These are phyloP conservation scores for Saccharum hybrid DNA, from an alignment of 202 grass and related monocot genomes.

Conservation along the genomic window DNA sequence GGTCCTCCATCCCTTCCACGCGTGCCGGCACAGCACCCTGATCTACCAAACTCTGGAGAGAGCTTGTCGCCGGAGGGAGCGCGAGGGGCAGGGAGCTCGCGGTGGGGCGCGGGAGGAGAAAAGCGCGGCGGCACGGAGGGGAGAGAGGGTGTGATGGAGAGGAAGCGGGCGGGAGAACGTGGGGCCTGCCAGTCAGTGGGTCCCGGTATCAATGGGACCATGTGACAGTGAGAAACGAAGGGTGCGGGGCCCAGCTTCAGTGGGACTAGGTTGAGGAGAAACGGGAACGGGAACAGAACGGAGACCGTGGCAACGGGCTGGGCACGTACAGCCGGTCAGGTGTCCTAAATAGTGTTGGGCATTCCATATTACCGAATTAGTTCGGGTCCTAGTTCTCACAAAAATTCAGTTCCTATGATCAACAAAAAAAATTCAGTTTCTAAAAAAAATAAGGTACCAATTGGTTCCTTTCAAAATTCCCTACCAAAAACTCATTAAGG, in stretches of 20 bases:
- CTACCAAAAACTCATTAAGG: too few species aligned
- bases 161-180: neutral
- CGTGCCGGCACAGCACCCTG: neutral
- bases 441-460: too few species aligned
- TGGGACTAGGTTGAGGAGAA: neutral
- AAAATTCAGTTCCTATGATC: too few species aligned
- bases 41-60: constrained; percentile 8
- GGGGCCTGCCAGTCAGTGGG: neutral
- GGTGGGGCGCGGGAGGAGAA: neutral
- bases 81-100: neutral
- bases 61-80: constrained; percentile 38
- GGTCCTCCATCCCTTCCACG: constrained; percentile 20
- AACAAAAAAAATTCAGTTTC: too few species aligned
- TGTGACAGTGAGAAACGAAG: neutral
- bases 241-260: neutral
- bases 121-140: neutral
- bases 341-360: too few species aligned
- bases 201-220: too few species aligned
- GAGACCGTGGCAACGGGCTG: too few species aligned
- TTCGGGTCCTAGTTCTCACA: too few species aligned
- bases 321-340: too few species aligned
- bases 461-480: too few species aligned
- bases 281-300: too few species aligned
- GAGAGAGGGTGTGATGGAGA: constrained; percentile 9
- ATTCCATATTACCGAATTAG: too few species aligned